These are phyloP conservation scores for Phytophthora meadii DNA, from an alignment of 352 stramenopile genomes.

Conservation along the genomic window DNA sequence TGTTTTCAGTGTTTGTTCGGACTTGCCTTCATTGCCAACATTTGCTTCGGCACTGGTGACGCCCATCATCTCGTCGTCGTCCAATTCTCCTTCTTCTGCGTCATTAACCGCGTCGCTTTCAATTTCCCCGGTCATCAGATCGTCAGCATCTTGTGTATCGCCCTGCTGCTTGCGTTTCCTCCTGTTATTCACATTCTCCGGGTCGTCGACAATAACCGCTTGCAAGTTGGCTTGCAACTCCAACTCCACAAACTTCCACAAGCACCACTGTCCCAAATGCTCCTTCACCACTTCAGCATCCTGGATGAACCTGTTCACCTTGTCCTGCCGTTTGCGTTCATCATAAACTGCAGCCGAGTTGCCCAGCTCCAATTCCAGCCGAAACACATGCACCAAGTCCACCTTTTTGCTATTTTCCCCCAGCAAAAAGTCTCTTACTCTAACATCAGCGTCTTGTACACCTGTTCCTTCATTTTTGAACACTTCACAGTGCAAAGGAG, in stretches of 20 bases:
- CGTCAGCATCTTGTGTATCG: conserved; percentile 8
- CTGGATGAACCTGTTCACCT: conserved; percentile 73
- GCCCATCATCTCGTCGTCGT: conserved; percentile 15
- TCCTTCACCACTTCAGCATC: conserved; percentile 68
- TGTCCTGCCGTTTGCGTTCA: conserved; percentile 76
- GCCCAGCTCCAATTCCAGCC: conserved; percentile 69
- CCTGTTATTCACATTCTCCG: conserved; percentile 65
- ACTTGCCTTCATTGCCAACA: neutral
- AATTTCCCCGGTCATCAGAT: conserved; percentile 30
- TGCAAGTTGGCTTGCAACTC: conserved; percentile 79
- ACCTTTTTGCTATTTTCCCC: conserved; percentile 78
- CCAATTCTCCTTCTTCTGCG: conserved; percentile 38
- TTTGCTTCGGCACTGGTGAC: conserved; percentile 2
- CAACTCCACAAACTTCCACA: conserved; percentile 83
- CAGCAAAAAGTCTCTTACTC: conserved; percentile 67
- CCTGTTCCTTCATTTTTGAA: conserved; percentile 35
- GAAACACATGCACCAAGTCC: conserved; percentile 69
- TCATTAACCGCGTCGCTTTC: conserved; percentile 34
- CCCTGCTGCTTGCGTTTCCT: conserved; percentile 40
- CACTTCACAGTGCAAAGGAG: conserved; percentile 61
- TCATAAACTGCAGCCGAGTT: conserved; percentile 79
- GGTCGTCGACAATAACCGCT: conserved; percentile 68
- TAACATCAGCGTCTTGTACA: conserved; percentile 9
- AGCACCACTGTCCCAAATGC: conserved; percentile 78
- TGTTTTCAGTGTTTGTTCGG: conserved; percentile 20